Conservation (phyloP, 768 basidiomycete species). For the Amanita phalloides region DNA sequence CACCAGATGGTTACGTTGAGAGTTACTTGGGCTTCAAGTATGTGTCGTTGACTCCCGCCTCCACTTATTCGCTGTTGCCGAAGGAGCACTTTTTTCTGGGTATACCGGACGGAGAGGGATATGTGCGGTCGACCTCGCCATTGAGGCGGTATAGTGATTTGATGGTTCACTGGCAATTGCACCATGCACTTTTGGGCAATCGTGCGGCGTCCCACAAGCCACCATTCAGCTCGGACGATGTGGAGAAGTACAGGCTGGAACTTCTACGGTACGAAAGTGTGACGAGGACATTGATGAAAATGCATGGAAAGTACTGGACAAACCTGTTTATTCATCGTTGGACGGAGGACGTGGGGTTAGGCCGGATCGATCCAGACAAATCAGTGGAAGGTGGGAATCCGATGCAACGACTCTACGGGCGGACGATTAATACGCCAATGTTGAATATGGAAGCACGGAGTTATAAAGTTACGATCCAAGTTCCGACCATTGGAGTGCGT, state of each 20-base stretch:
- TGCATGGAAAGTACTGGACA: slow-evolving; percentile 24
- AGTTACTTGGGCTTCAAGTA: slow-evolving; percentile 21
- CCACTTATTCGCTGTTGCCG: slow-evolving; percentile 40
- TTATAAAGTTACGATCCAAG: slow-evolving; percentile 9
- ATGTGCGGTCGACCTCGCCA: slow-evolving; percentile 77
- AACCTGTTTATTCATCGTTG: slow-evolving; percentile 27
- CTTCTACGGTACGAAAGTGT: slow-evolving; percentile 17
- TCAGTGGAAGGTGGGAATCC: slow-evolving; percentile 10
- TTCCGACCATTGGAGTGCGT: slow-evolving; percentile 16
- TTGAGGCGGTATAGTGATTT: slow-evolving; percentile 79
- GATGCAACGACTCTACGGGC: slow-evolving; percentile 15
- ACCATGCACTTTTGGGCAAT: slow-evolving; percentile 48
- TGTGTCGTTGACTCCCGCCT: slow-evolving; percentile 23
- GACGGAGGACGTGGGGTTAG: slow-evolving; percentile 18
- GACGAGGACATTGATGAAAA: slow-evolving; percentile 6
- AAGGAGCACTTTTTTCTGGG: slow-evolving; percentile 61
- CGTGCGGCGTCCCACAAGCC: slow-evolving; percentile 18
- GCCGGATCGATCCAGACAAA: slow-evolving; percentile 9
- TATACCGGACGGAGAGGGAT: slow-evolving; percentile 66
- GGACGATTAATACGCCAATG: slow-evolving; percentile 7
- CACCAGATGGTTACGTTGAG: slow-evolving; percentile 32
- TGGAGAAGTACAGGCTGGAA: slow-evolving; percentile 31
- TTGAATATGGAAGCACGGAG: slow-evolving; percentile 8
- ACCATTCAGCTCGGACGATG: slow-evolving; percentile 33
- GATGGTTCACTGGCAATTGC: slow-evolving; percentile 89